Base-by-base conservation (phyloP, 1,139 yeast genomes). In the Yamadazyma kanchanaburiensis region DNA sequence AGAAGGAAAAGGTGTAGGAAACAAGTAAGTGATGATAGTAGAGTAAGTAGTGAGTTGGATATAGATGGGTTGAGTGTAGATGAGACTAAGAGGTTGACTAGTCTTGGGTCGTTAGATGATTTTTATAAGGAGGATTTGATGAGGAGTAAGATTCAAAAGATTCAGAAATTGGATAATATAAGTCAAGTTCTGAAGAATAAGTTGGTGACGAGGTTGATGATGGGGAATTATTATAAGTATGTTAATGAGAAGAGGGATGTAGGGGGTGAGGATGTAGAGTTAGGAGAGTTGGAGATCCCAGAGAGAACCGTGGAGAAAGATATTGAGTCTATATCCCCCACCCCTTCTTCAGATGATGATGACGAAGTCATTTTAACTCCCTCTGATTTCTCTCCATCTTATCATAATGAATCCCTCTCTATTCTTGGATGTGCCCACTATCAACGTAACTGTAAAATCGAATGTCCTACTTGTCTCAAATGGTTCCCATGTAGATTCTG, bases 401-500 rank as follows among this genome's bases (percentile, higher is more conserved):
- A 66, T 47, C 64, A 66, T 43, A 70, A 72, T 37, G 25, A 42
- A 5, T 36, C 39, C 4, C 40, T 45, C 13, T 60, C 63, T 3
- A 61, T 74, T 3, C 53, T 80, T 19, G 96, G 96, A 2, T 89
- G 97, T 53, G 60, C 60, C 15, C 97, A 89, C 56, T 89, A 89
- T 56, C 84, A 78, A 49, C 65, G 94, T 17, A 82, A 81, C 39
- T 87, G 95, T 57, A 87, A 88, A 51, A 56, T 85, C 32, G 94
- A 86, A 49, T 88, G 97, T 51, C 71, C 84, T 6, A 67, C 70
- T 1, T 88, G 97, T 51, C 57, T 60, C 25, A 67, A 70, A 46
- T 89, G 95, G 94, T 80, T 66, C 45, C 61, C 87, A 1, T 88
- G 97, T 55, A 72, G 95, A 11, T 75, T 85, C 45, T 88, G 97